A percentile compares a stretch with the other conserved stretches of the same genome.
Conservation (phyloP, 129 eudicot genomes). For the Flaveria linearis region DNA sequence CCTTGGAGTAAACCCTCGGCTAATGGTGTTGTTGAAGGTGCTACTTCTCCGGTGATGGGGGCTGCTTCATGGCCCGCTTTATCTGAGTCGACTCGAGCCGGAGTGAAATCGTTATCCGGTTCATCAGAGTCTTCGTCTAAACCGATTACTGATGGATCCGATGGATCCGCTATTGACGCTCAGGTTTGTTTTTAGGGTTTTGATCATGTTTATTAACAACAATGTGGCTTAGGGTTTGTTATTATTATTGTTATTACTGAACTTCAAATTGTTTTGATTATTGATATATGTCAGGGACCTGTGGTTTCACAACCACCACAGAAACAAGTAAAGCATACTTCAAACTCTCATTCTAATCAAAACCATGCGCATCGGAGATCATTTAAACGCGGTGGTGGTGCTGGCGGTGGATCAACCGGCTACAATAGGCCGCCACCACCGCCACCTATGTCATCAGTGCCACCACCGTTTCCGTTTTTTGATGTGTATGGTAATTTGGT, state of each 20-base stretch:
- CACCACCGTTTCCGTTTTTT: conserved; percentile 49
- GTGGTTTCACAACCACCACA: conserved; percentile 47
- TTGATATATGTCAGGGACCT: conserved; percentile 43
- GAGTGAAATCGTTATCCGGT: too few relatives aligned
- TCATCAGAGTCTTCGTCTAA: too few relatives aligned
- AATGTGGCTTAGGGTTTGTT: conserved; percentile 15
- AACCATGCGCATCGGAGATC: conserved; percentile 35
- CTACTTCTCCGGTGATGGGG: conserved; percentile 47
- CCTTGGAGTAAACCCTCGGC: conserved; percentile 64
- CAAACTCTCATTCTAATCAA: conserved; percentile 37
- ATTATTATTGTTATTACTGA: background rate
- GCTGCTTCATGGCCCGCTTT: conserved; percentile 72
- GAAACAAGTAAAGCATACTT: conserved; percentile 43
- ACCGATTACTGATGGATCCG: too few relatives aligned
- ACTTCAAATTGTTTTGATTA: background rate
- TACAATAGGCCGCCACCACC: conserved; percentile 42
- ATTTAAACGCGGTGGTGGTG: conserved; percentile 41
- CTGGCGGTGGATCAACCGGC: conserved; percentile 41
- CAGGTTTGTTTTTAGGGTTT: background rate
- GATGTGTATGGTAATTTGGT: conserved; percentile 46
- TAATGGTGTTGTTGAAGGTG: conserved; percentile 44
- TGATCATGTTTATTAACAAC: background rate
- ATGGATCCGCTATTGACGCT: too few relatives aligned
- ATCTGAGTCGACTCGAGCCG: conserved; percentile 59
- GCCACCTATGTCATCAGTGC: conserved; percentile 46